A percentile compares a stretch with the other conserved stretches of the same genome.
phyloP scores from a whole-genome alignment of 371 early-diverging fungal genomes.

The Mucor sp. region DNA sequence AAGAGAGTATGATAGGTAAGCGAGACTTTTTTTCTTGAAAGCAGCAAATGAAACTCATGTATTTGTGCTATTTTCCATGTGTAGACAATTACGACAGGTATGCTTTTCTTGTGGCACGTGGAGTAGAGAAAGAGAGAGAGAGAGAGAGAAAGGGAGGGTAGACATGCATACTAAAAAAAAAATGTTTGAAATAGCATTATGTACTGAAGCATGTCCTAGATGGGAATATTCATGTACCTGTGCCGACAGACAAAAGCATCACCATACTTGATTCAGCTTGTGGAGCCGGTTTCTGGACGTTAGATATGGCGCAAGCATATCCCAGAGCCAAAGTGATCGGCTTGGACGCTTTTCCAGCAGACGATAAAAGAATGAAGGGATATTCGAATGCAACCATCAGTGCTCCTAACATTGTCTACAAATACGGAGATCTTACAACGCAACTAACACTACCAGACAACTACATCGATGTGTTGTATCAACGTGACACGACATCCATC shows the following conservation, averaged over 20 bases:
- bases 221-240: conserved; percentile 28
- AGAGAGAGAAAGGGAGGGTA: neutral
- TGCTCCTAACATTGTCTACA: conserved; percentile 25
- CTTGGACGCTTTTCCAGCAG: conserved; percentile 16
- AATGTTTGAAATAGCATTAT: conserved; percentile 23
- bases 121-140: neutral
- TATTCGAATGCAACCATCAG: neutral
- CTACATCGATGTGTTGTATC: conserved; percentile 57
- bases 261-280: conserved; percentile 24
- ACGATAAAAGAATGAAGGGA: conserved; percentile 12
- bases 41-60: neutral
- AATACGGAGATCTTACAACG: conserved; percentile 23
- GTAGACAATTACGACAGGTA: conserved; percentile 33
- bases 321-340: conserved; percentile 32
- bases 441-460: conserved; percentile 40
- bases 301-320: conserved; percentile 25
- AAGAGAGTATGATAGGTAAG: conserved; percentile 29
- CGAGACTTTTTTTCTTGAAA: neutral
- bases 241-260: conserved; percentile 2
- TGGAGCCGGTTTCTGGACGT: conserved; percentile 35
- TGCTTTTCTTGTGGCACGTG: neutral
- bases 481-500: conserved; percentile 50
- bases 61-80: neutral
- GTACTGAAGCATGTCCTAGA: conserved; percentile 26
- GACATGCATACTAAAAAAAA: conserved; percentile 2